Conservation (phyloP, 148 eudicot genomes). For the Rhododendron vialii region DNA sequence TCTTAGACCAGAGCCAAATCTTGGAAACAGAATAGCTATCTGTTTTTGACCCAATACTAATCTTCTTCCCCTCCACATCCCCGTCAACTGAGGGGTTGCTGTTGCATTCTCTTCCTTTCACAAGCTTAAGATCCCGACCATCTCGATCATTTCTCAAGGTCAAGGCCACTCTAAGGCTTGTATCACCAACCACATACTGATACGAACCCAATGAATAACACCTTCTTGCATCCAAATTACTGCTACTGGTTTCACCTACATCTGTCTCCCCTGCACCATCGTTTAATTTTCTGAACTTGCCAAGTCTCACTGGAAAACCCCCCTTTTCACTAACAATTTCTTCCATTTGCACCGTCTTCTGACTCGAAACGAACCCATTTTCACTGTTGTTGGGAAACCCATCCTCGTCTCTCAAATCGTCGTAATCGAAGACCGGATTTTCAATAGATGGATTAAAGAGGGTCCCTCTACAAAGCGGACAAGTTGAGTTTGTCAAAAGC, state of each 20-base stretch:
- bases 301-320: constrained; percentile 49
- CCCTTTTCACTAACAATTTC: constrained; percentile 26
- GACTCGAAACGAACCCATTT: constrained; percentile 21
- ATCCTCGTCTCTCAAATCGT: constrained; percentile 39
- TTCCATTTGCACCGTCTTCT: constrained; percentile 32
- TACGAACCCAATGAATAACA: constrained; percentile 72
- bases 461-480: constrained; percentile 52
- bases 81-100: constrained; percentile 10
- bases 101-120: constrained; percentile 11
- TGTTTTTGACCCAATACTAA: constrained; percentile 35
- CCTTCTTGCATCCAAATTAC: constrained; percentile 54
- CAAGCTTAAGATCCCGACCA: constrained; percentile 12
- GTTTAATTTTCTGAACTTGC: constrained; percentile 44
- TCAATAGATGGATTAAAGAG: constrained; percentile 39
- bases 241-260: constrained; percentile 42
- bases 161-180: constrained; percentile 36
- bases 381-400: constrained; percentile 19
- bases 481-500: constrained; percentile 53
- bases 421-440: constrained; percentile 41
- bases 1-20: constrained; percentile 69
- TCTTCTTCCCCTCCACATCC: constrained; percentile 44
- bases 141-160: constrained; percentile 22
- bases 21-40: constrained; percentile 67
- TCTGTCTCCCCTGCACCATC: constrained; percentile 15
- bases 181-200: constrained; percentile 51